Base-by-base conservation (phyloP, 768 basidiomycete species). In the Boletus patriciae region DNA sequence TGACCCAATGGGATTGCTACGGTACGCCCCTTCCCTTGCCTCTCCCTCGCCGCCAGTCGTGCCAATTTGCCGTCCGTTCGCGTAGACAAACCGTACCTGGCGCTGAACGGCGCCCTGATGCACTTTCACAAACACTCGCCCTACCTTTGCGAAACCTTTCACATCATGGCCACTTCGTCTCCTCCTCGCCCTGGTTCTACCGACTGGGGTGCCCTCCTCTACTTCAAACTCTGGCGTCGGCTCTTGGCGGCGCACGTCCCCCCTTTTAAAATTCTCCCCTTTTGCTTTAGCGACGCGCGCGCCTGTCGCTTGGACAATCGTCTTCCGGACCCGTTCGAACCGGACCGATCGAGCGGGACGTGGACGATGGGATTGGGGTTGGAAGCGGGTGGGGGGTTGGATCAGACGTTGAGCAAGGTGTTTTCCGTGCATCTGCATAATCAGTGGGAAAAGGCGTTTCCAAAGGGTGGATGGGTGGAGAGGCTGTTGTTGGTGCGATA, bases 1-100 rank as follows among this genome's bases (percentile, higher is more conserved):
- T 98, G 11, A 96, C 93, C 2, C 94, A 99, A 66, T 99, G 96
- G 96, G 96, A 99, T 68, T 98, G 96, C 70, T 98, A 98, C 66
- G 92, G 95, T 94, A 69, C 42, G 85, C 54, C 18, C 16, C 13
- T 45, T 6, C 23, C 8, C 8, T 6, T 10, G 6, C 9, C 27
- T n/a, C 23, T 10, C 16, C 33, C 54, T 18, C 34, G 11, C 21
- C 8, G 34, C 15, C 9, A 16, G 23, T 31, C 5, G 36, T 37
- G 13, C 40, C 18, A 16, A 18, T 23, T 27, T 36, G 49, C 31
- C 18, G 21, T 52, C 41, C 36, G 6, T 19, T 27, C 40, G 10
- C 45, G n/a, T 63, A 90, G 88, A 90, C 74, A 89, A 90, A 70
- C 76, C 81, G 3, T 88, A 90, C 69, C 76, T 79, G 51, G 84